Evolutionary conservation across 1,284 basidiomycete genomes (phyloP).

Genomic region (Cutaneotrichosporon sp.): DNA sequence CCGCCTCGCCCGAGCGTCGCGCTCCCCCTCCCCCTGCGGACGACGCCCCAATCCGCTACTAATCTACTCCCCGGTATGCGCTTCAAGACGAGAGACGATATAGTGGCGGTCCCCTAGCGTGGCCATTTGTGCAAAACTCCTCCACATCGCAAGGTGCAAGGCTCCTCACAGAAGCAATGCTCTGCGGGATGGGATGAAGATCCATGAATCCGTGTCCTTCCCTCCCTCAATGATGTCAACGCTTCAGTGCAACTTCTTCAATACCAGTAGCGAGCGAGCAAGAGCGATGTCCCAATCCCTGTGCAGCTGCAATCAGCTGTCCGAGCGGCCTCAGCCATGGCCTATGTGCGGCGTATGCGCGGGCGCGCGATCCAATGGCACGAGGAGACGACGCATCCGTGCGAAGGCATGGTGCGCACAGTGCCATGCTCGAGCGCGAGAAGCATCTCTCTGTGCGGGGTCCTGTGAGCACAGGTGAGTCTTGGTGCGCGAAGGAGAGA

Average conservation of each 20-base stretch:
- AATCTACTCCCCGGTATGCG: neutral
- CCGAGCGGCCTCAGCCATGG: neutral
- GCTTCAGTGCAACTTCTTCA: slow-evolving; percentile 3
- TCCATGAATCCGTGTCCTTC: slow-evolving; percentile 9
- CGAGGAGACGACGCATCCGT: neutral
- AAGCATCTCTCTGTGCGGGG: neutral
- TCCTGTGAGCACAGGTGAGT: neutral
- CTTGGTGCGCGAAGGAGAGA: neutral
- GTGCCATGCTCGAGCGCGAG: neutral
- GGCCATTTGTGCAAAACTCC: neutral
- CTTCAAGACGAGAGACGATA: neutral
- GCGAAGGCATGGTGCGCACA: neutral
- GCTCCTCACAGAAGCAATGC: slow-evolving; percentile 3
- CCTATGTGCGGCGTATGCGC: neutral
- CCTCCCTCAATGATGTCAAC: slow-evolving; percentile 8
- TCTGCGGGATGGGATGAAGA: slow-evolving; percentile 4
- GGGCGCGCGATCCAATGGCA: neutral
- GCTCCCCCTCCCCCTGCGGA: slow-evolving; percentile 18
- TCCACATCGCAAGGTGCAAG: slow-evolving; percentile 4
- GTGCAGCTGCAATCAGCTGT: neutral
- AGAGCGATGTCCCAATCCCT: neutral
- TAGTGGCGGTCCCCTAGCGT: neutral
- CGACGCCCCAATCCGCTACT: slow-evolving; percentile 4
- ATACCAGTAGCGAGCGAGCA: neutral
- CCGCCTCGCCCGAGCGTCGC: slow-evolving; percentile 43